Conservation (phyloP, 345 rosid genomes). For the Excoecaria cochinchinensis region DNA sequence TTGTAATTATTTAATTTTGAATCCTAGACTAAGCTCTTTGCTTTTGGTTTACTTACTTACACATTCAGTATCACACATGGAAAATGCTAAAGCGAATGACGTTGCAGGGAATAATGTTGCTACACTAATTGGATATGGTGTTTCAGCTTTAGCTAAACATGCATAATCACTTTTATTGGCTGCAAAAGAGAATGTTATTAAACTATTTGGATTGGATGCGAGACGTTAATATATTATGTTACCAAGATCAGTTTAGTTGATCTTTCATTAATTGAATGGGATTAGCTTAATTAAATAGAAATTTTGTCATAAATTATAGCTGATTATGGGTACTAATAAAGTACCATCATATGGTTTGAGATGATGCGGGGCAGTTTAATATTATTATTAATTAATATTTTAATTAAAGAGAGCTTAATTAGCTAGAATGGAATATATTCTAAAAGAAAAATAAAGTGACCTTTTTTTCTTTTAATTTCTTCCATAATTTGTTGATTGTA, state of each 20-base stretch:
- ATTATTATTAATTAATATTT: too few relatives aligned
- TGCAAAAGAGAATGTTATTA: not conserved
- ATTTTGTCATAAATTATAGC: too few relatives aligned
- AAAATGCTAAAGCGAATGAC: not conserved
- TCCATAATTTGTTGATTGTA: too few relatives aligned
- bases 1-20: not conserved
- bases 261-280: not conserved
- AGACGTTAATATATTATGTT: not conserved
- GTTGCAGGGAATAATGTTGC: not conserved
- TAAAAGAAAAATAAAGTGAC: too few relatives aligned
- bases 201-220: not conserved
- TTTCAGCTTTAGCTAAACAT: conserved; percentile 5
- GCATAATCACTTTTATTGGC: not conserved
- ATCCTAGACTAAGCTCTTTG: not conserved
- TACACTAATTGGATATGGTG: not conserved
- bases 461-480: too few relatives aligned
- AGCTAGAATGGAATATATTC: too few relatives aligned
- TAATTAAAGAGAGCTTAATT: too few relatives aligned
- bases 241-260: not conserved
- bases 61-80: not conserved
- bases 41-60: conserved; percentile 11
- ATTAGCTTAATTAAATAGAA: not conserved
- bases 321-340: too few relatives aligned
- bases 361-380: too few relatives aligned
- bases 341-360: too few relatives aligned